These are phyloP conservation scores for Eimeria zaria DNA, from an alignment of 169 alveolate species.

Conservation along the genomic window DNA sequence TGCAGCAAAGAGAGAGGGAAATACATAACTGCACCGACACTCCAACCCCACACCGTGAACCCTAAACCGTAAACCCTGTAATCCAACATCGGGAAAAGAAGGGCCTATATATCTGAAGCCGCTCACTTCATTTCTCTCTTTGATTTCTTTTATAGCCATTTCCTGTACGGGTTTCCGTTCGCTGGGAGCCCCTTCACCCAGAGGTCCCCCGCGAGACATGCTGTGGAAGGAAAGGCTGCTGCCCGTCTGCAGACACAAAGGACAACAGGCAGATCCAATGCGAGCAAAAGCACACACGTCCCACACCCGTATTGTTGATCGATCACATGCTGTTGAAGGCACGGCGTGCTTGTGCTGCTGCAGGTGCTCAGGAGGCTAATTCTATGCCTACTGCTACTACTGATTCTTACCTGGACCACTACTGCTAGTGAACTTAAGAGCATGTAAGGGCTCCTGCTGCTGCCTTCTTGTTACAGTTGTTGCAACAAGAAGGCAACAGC, in stretches of 20 bases:
- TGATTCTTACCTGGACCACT: background rate
- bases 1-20: background rate
- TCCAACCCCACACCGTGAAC: constrained; percentile 4
- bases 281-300: background rate
- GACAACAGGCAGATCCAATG: background rate
- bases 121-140: constrained; percentile 35
- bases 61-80: background rate
- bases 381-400: background rate
- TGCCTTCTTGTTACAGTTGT: background rate
- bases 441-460: background rate
- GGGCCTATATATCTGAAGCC: background rate
- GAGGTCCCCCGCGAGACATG: constrained; percentile 32
- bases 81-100: background rate
- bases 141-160: constrained; percentile 32
- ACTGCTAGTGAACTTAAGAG: background rate
- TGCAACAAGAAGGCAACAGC: too few relatives aligned
- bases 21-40: background rate
- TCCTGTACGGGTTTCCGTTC: constrained; percentile 77
- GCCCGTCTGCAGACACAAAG: constrained; percentile 37
- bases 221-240: constrained; percentile 44
- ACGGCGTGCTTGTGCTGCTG: background rate
- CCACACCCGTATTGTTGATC: background rate
- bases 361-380: background rate
- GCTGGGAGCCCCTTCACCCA: constrained; percentile 19
- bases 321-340: background rate